Evolutionary conservation across 2,329 filamentous ascomycete species (phyloP).

Genomic region (Exserohilum rostratum): DNA sequence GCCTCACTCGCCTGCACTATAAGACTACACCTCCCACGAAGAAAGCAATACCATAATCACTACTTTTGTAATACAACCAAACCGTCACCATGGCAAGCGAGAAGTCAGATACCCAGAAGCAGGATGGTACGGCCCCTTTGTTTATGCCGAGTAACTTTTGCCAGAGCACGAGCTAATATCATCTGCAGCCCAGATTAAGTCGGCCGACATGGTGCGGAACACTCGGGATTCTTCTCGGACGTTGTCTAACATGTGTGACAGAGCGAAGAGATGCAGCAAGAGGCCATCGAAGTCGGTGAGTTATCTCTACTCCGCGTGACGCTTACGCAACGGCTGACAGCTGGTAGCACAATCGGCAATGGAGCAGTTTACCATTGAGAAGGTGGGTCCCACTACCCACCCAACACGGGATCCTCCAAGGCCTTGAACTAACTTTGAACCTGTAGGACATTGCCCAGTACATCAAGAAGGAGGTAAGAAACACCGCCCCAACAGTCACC

Average conservation of each 20-base stretch:
- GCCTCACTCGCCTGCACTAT: constrained; percentile 15
- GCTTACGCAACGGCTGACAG: constrained; percentile 31
- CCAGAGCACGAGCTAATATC: constrained; percentile 33
- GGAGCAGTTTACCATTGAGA: constrained; percentile 74
- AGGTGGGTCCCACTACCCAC: constrained; percentile 55
- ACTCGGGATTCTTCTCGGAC: neutral
- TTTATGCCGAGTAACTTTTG: constrained; percentile 11
- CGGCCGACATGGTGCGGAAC: constrained; percentile 89
- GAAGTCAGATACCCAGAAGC: constrained; percentile 69
- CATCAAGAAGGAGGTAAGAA: constrained; percentile 84
- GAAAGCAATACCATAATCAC: constrained; percentile 1
- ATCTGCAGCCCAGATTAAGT: constrained; percentile 87
- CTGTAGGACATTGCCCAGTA: constrained; percentile 90
- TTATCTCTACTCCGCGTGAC: constrained; percentile 9
- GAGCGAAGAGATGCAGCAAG: constrained; percentile 97
- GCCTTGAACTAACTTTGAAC: constrained; percentile 8
- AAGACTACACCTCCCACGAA: constrained; percentile 5
- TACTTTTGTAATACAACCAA: neutral
- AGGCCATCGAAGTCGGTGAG: constrained; percentile 94
- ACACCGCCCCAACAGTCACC: neutral
- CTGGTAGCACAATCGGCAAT: constrained; percentile 70
- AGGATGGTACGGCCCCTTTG: constrained; percentile 55
- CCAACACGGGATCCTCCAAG: neutral
- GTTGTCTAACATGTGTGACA: constrained; percentile 50
- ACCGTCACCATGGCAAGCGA: constrained; percentile 47